Percentiles rank a stretch among this genome's conserved stretches.
Evolutionary conservation across 176 grass and related monocot genomes (phyloP).

Genomic region (Triticum turgidum): DNA sequence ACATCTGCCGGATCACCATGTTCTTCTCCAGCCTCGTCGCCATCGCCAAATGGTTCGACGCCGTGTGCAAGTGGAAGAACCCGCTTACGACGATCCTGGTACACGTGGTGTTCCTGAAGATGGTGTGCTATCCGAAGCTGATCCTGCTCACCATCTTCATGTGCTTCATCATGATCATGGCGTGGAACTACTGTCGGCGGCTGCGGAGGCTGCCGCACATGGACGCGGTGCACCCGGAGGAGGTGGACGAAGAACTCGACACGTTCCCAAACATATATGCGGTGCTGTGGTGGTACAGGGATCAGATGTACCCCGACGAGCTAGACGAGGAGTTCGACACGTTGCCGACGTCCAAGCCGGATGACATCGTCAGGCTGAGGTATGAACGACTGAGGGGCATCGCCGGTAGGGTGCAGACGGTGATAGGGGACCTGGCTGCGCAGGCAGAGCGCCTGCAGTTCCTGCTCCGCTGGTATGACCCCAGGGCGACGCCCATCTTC

Average conservation of each 20-base stretch:
- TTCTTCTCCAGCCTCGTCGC: conserved; percentile 49
- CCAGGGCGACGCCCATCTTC: neutral
- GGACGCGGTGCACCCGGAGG: conserved; percentile 61
- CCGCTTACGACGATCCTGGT: conserved; percentile 66
- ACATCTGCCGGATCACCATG: conserved; percentile 52
- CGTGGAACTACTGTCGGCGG: conserved; percentile 56
- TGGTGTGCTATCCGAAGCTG: conserved; percentile 71
- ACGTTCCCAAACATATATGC: neutral
- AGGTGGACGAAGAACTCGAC: conserved; percentile 90
- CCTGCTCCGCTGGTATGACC: neutral
- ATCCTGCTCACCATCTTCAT: conserved; percentile 24
- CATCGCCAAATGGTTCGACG: conserved; percentile 40
- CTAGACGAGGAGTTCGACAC: too few relatives aligned
- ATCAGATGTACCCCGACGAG: too few relatives aligned
- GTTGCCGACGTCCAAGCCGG: neutral
- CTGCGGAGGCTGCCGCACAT: conserved; percentile 61
- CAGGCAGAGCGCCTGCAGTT: neutral
- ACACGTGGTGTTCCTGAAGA: conserved; percentile 72
- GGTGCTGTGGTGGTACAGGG: too few relatives aligned
- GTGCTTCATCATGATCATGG: conserved; percentile 53
- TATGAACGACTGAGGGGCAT: neutral
- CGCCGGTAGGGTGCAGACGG: neutral
- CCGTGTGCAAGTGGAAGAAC: conserved; percentile 66
- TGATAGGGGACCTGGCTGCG: neutral
- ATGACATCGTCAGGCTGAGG: neutral